Conservation (phyloP, 2,329 filamentous ascomycete genomes). For the Penicillium expansum region DNA sequence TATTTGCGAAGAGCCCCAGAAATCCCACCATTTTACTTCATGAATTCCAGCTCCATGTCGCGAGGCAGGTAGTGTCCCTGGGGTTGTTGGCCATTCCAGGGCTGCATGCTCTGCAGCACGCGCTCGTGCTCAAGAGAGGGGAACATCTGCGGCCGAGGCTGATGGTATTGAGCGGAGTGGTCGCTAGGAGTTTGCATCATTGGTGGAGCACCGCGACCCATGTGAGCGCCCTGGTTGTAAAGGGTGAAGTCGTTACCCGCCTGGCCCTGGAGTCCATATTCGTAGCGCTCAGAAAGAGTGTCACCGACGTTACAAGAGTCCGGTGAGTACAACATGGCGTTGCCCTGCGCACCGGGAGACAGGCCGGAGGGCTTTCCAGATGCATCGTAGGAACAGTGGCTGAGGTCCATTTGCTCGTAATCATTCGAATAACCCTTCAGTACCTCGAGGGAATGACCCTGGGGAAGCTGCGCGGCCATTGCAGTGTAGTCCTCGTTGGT, state of each 20-base stretch:
- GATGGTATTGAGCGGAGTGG: constrained; percentile 10
- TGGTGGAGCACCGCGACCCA: background rate
- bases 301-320: constrained; percentile 24
- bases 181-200: constrained; percentile 8
- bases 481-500: constrained; percentile 26
- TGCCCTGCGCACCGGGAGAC: constrained; percentile 28
- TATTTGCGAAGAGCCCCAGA: background rate
- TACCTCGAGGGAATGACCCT: constrained; percentile 10
- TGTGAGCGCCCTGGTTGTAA: constrained; percentile 16
- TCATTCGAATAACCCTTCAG: constrained; percentile 19
- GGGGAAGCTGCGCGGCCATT: constrained; percentile 21
- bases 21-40: constrained; percentile 8
- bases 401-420: constrained; percentile 15
- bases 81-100: constrained; percentile 16
- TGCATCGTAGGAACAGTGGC: constrained; percentile 11
- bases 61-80: constrained; percentile 12
- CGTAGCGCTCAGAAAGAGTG: constrained; percentile 22
- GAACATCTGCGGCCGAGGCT: constrained; percentile 22
- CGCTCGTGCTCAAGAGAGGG: constrained; percentile 18
- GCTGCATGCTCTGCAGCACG: constrained; percentile 12
- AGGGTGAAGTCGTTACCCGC: constrained; percentile 29
- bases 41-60: constrained; percentile 22
- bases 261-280: constrained; percentile 14
- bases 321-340: constrained; percentile 32
- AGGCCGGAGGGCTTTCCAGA: constrained; percentile 21